Conservation (phyloP, 176 grass and related monocot genomes). For the Triticum timopheevii region DNA sequence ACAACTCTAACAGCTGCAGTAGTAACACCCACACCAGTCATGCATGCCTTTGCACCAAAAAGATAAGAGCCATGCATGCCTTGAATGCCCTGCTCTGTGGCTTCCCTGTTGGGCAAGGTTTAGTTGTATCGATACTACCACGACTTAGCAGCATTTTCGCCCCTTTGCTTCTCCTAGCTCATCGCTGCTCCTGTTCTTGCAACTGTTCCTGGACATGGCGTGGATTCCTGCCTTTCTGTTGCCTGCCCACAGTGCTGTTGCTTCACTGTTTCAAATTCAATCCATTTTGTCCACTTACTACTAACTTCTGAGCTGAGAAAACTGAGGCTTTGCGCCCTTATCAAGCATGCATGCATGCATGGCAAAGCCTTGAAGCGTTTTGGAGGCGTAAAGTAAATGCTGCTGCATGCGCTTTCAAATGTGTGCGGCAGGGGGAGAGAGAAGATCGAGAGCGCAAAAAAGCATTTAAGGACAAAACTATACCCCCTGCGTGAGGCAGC, state of each 20-base stretch:
- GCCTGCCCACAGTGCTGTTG: slow-evolving; percentile 31
- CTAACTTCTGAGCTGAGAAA: slow-evolving; percentile 40
- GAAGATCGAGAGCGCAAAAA: not conserved
- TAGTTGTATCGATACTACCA: not conserved
- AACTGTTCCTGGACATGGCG: slow-evolving; percentile 55
- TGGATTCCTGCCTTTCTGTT: slow-evolving; percentile 50
- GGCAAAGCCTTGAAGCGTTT: slow-evolving; percentile 24
- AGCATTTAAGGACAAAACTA: slow-evolving; percentile 56
- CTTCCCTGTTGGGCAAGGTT: slow-evolving; percentile 36
- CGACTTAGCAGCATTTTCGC: not conserved
- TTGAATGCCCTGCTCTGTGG: slow-evolving; percentile 45
- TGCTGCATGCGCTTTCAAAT: slow-evolving; percentile 6
- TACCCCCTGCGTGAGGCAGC: slow-evolving; percentile 36
- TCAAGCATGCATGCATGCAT: slow-evolving; percentile 25
- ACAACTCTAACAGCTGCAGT: no score
- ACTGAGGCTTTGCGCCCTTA: slow-evolving; percentile 36
- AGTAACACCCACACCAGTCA: slow-evolving; percentile 35
- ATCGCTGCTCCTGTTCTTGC: slow-evolving; percentile 31
- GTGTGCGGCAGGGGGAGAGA: not conserved
- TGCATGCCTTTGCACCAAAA: not conserved
- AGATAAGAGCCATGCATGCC: slow-evolving; percentile 30
- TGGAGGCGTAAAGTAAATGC: slow-evolving; percentile 26
- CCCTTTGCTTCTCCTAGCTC: not conserved
- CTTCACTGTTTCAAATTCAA: slow-evolving; percentile 56
- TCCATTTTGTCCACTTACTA: slow-evolving; percentile 52